These are phyloP conservation scores for Pichia scutulata DNA, from an alignment of 805 yeast species.

Conservation along the genomic window DNA sequence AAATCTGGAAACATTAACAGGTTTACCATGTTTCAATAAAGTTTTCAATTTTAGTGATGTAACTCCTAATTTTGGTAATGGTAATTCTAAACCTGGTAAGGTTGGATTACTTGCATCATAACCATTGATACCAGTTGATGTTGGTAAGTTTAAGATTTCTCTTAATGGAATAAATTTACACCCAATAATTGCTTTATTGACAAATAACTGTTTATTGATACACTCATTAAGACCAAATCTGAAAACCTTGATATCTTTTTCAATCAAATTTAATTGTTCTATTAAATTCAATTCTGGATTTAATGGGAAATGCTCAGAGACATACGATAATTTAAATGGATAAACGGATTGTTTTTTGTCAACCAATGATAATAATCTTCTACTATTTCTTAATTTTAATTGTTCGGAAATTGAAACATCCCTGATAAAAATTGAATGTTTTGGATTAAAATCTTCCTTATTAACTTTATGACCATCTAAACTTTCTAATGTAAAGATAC, in stretches of 20 bases:
- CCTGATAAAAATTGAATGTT: slow-evolving; percentile 70
- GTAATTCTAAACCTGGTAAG: slow-evolving; percentile 67
- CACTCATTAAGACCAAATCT: slow-evolving; percentile 78
- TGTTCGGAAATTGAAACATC: slow-evolving; percentile 80
- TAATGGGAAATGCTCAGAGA: slow-evolving; percentile 57
- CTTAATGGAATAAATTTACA: slow-evolving; percentile 70
- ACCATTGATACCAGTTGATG: slow-evolving; percentile 61
- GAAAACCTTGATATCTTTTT: slow-evolving; percentile 49
- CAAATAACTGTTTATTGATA: slow-evolving; percentile 69
- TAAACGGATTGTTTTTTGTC: slow-evolving; percentile 76
- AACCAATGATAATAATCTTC: slow-evolving; percentile 59
- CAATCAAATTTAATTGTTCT: slow-evolving; percentile 38
- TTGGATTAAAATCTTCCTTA: slow-evolving; percentile 44
- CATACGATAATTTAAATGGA: slow-evolving; percentile 81
- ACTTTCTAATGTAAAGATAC: slow-evolving; percentile 60
- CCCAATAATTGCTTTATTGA: slow-evolving; percentile 62
- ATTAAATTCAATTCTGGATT: slow-evolving; percentile 26
- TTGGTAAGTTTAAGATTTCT: slow-evolving; percentile 51
- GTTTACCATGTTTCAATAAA: slow-evolving; percentile 45
- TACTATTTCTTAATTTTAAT: slow-evolving; percentile 66
- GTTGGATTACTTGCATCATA: slow-evolving; percentile 56
- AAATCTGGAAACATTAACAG: slow-evolving; percentile 67
- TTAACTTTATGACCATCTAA: slow-evolving; percentile 62
- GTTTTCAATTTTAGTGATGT: slow-evolving; percentile 62
- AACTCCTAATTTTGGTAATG: slow-evolving; percentile 66